Evolutionary conservation across 139 green algal species (phyloP), one percentile per base, ranked within the genome.

Genomic region (Coccomyxa sp.): DNA sequence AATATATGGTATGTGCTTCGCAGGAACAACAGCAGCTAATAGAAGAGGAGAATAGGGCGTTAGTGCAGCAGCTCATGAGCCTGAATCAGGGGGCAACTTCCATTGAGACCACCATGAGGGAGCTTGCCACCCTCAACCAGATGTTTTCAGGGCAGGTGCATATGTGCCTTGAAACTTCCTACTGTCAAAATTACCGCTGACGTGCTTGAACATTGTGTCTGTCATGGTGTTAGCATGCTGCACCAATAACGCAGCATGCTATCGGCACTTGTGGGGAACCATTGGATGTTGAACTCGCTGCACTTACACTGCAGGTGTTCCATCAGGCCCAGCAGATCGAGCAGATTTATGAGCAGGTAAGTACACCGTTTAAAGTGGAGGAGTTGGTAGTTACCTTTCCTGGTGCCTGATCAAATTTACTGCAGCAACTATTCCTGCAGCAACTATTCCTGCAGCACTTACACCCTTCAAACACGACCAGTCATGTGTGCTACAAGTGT

Each of bases 261-360:
- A 3, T 51, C 7, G 38, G 38, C 38, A 51, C 38, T 51, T 51
- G 7, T 7, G 7, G 38, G 38, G 38, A 7, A 51, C 38, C 7
- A 7, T 51, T 51, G 7, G 3, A 51, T 51, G 38, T 51, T 51
- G 7, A 51, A 7, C 38, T 51, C 7, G 38, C 38, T 51, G 38
- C 38, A 51, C 38, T 7, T 51, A 51, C 38, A 7, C 3, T 89
- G 0, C 90, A 93, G 10, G 90, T 97, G 71, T 85, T 94, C 67
- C 81, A 91, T 58, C 93, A 96, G 85, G 88, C 92, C 14, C 90
- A 94, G 79, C 91, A 93, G 78, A 97, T 97, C 17, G 94, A 96
- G 91, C 38, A 87, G 45, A 88, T 97, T 30, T 97, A 97, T 59
- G 77, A 84, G 30, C 86, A 88, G 85, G 85, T 84, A 32, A 32